Base-by-base conservation (phyloP, 2,329 filamentous ascomycete genomes). In the Waltergamsia citrina region DNA sequence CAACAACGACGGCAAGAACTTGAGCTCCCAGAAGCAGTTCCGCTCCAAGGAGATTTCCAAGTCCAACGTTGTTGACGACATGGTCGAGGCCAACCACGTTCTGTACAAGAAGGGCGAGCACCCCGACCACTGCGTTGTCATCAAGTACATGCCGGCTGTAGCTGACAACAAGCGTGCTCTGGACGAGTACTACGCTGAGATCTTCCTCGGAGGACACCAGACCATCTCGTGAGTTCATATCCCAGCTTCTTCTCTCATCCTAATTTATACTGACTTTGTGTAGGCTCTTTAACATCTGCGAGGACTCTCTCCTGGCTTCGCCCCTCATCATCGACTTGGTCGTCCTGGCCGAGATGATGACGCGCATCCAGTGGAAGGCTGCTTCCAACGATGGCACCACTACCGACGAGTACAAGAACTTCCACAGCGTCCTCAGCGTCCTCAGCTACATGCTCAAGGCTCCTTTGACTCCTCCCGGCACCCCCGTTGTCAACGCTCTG, bases 141-240 rank as follows among this genome's bases (percentile, higher is more conserved):
- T 98, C 78, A 98, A 98, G 77, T 98, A 98, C 71, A 94, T 98
- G 88, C 92, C 92, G 23, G 86, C 88, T 43, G 92, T 98, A 32
- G 92, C 92, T 42, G 92, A 98, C 67, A 93, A 95, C 75, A 98
- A 98, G 78, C 87, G 92, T 56, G 92, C 92, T 35, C 74, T 98
- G 35, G 92, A 98, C 53, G 92, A 98, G 72, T 98, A 98, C 75
- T 95, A 95, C 49, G 92, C 87, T 36, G 90, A 98, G 72, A 96
- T 98, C 63, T 98, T 98, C 75, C 75, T 96, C 65, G 92, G 92
- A 46, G 92, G 92, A 27, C 92, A 96, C 66, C 92, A 98, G 71
- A 96, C 87, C 49, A 98, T 98, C 57, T 81, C 77, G 69, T 77
- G 59, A 68, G 72, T 62, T 20, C 7, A 27, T 18, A 29, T 6